A percentile compares a stretch with the other conserved stretches of the same genome.
Evolutionary conservation across 1,139 yeast genomes (phyloP).

Genomic region (Maudiozyma humilis): DNA sequence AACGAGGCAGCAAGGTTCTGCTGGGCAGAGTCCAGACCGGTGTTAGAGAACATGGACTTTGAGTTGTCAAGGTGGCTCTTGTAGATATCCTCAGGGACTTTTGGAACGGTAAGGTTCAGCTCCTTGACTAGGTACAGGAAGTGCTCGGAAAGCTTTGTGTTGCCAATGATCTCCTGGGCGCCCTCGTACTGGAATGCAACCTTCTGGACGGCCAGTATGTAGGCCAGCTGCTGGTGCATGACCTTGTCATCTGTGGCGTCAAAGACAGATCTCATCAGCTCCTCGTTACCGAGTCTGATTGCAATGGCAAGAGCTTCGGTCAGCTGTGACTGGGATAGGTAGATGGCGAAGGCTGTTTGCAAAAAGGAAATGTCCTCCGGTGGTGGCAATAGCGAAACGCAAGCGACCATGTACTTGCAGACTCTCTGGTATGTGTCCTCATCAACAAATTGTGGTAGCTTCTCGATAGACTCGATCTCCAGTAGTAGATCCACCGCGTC

Average conservation of each 20-base stretch:
- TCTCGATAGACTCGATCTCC: constrained; percentile 82
- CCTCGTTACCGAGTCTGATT: constrained; percentile 77
- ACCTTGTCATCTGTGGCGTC: constrained; percentile 61
- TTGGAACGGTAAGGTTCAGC: constrained; percentile 79
- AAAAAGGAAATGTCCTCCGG: constrained; percentile 86
- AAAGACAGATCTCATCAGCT: constrained; percentile 70
- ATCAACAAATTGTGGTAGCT: constrained; percentile 76
- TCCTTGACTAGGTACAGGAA: constrained; percentile 77
- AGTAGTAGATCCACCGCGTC: constrained; percentile 91
- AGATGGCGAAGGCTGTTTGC: constrained; percentile 84
- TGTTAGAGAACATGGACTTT: constrained; percentile 39
- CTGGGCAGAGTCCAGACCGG: constrained; percentile 83
- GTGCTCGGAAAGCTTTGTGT: constrained; percentile 69
- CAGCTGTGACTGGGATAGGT: constrained; percentile 67
- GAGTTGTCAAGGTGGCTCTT: constrained; percentile 80
- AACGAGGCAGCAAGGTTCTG: constrained; percentile 94
- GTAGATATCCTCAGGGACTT: constrained; percentile 91
- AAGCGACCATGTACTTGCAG: constrained; percentile 87
- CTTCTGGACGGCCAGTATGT: constrained; percentile 81
- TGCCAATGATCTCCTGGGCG: constrained; percentile 80
- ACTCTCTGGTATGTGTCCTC: constrained; percentile 79
- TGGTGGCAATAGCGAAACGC: constrained; percentile 91
- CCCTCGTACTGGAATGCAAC: constrained; percentile 71
- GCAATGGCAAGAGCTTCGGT: constrained; percentile 90
- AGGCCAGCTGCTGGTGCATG: constrained; percentile 83